Evolutionary conservation across 2,329 filamentous ascomycete species (phyloP), one percentile per base, ranked within the genome.

Genomic region (Pestalotiopsis sp.): DNA sequence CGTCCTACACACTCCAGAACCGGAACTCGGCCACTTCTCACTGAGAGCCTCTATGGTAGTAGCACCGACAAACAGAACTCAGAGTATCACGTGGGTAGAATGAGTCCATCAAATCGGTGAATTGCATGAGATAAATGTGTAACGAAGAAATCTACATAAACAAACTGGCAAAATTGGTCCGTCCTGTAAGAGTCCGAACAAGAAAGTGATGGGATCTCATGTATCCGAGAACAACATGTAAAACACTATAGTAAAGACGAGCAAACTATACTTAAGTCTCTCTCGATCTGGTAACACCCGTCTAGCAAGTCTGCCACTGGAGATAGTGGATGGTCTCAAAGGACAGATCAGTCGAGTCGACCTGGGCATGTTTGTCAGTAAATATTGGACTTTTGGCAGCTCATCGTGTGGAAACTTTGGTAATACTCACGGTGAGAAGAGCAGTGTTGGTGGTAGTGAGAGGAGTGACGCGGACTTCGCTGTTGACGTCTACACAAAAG

Each of bases 401-500:
- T n/a, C 45, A 52, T 9, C 14, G 1, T 2, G 1, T 5, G 9
- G 2, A 52, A 68, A 36, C 3, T 12, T 23, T 39, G 52, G 13
- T 65, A 17, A 1, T 52, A 55, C 49, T 72, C 73, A 77, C 76
- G 63, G 76, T 77, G 64, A 77, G 64, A 38, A 74, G 71, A 12
- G 74, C 74, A 11, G 63, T 62, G 66, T 71, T 70, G 25, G 36
- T 64, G 14, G 67, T 27, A 66, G 71, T 71, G 13, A 69, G 41
- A 13, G 75, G 73, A 12, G 67, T 67, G 64, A 77, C 68, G 70
- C 82, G 82, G 71, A 84, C 79, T 73, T 86, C 83, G 38, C 83
- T 85, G 79, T 87, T 86, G 80, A 87, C 84, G 78, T 87, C 87
- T 62, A 12, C 6, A 39, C 12, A 36, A 36, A 39, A 5, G 17